phyloP scores from a whole-genome alignment of 768 basidiomycete genomes.

The Lactifluus piperatus region DNA sequence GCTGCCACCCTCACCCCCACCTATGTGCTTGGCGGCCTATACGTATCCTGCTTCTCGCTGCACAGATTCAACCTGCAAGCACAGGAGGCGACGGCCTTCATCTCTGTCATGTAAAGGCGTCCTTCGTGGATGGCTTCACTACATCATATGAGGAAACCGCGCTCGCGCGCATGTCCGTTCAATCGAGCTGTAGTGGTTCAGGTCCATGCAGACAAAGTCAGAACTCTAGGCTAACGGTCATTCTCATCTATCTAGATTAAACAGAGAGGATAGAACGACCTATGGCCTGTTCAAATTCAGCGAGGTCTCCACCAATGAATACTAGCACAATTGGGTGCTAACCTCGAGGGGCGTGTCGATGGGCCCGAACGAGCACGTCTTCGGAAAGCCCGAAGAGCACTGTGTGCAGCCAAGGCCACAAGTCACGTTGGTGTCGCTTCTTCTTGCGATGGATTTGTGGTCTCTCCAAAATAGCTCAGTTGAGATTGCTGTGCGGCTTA shows the following conservation, averaged over 20 bases:
- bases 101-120: constrained; percentile 13
- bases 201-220: constrained; percentile 22
- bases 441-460: not conserved
- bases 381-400: constrained; percentile 16
- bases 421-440: constrained; percentile 9
- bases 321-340: constrained; percentile 13
- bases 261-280: constrained; percentile 2
- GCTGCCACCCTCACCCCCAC: too few species aligned
- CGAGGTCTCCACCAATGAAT: constrained; percentile 13
- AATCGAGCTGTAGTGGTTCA: not conserved
- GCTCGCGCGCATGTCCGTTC: constrained; percentile 23
- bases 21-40: too few species aligned
- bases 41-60: constrained; percentile 21
- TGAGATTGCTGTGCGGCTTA: not conserved
- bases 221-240: constrained; percentile 19
- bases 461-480: not conserved
- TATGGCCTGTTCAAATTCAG: constrained; percentile 4
- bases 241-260: constrained; percentile 20
- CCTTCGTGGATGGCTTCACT: constrained; percentile 23
- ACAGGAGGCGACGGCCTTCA: constrained; percentile 10
- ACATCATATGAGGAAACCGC: constrained; percentile 27
- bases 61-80: constrained; percentile 17
- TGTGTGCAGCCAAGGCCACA: not conserved
- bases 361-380: constrained; percentile 17
- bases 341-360: constrained; percentile 17